Percentiles rank a stretch among this genome's conserved stretches.
Evolutionary conservation across 257 asterid species (phyloP).

Genomic region (Capsicum chinense): DNA sequence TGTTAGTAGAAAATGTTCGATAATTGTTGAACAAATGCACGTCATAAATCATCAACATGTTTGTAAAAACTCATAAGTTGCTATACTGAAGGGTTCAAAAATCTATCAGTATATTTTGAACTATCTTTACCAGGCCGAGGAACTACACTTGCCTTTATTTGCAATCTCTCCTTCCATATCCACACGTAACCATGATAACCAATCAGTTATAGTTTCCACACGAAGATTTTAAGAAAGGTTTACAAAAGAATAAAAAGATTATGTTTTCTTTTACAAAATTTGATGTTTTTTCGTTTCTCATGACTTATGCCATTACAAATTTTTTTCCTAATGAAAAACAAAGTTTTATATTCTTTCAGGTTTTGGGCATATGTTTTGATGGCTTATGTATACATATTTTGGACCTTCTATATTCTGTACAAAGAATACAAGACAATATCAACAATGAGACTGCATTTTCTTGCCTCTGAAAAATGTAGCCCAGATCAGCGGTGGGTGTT

Average conservation of each 20-base stretch:
- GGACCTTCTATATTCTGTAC: constrained; percentile 30
- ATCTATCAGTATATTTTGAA: background rate
- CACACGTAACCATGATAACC: constrained; percentile 1
- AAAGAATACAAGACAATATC: constrained; percentile 31
- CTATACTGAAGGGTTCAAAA: background rate
- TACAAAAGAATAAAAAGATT: background rate
- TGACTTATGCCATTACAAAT: too few relatives aligned
- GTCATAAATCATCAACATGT: background rate
- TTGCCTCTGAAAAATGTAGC: constrained; percentile 36
- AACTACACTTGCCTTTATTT: background rate
- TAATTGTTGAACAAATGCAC: background rate
- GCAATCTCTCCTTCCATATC: constrained; percentile 14
- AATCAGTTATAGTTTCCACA: background rate
- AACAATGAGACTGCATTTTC: constrained; percentile 32
- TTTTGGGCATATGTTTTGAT: constrained; percentile 75
- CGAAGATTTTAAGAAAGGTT: background rate
- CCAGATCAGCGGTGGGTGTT: constrained; percentile 39
- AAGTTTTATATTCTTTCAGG: constrained; percentile 46
- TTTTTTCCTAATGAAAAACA: too few relatives aligned
- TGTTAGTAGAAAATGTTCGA: background rate
- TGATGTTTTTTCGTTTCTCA: background rate
- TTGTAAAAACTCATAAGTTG: constrained; percentile 5
- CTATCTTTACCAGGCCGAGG: background rate
- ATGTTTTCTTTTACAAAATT: background rate
- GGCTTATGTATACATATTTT: constrained; percentile 61